Base-by-base conservation (phyloP, 495 filamentous ascomycete species). In the Tuber microsphaerosporum region DNA sequence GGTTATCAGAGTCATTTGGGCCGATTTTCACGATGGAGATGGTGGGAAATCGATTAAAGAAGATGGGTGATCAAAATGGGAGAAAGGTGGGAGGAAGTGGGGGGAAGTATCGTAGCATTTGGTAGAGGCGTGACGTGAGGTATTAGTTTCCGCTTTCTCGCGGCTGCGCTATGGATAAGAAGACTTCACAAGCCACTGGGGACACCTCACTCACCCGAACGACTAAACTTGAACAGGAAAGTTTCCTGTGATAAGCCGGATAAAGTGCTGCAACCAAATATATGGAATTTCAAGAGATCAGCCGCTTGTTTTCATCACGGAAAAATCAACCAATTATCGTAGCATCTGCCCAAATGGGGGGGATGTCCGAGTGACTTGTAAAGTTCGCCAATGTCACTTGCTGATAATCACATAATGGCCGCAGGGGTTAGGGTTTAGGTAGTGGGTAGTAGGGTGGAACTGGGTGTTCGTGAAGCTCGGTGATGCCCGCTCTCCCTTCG, bases 1-100 rank as follows among this genome's bases (percentile, higher is more conserved):
- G 77, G 89, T 87, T n/a, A 88, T 79, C 46, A 88, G 83, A 1
- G 70, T 43, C 80, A 82, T 82, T n/a, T 71, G 72, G 72, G 43
- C 12, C 19, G 2, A 65, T 17, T 61, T 34, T 12, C 51, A 14
- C 22, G 51, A n/a, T 65, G 12, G 6, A 34, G 3, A n/a, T 16
- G 26, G 19, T 65, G 14, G 14, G 26, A 8, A 65, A 17, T 7
- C 0, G 31, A 17, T 65, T 31, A 14, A 14, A 56, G 56, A 16
- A 8, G 26, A 65, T 65, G 14, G 56, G 7, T 34, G 26, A 17
- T 65, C 2, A 26, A 26, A 61, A 61, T 61, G 8, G 2, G 51
- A 12, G n/a, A n/a, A 14, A 26, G 9, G 51, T 61, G n/a, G 45
- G 51, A 16, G 10, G 51, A 31, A 2, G n/a, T 14, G n/a, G 51